phyloP scores from a whole-genome alignment of 83 land plant genomes.

The Picea engelmannii region DNA sequence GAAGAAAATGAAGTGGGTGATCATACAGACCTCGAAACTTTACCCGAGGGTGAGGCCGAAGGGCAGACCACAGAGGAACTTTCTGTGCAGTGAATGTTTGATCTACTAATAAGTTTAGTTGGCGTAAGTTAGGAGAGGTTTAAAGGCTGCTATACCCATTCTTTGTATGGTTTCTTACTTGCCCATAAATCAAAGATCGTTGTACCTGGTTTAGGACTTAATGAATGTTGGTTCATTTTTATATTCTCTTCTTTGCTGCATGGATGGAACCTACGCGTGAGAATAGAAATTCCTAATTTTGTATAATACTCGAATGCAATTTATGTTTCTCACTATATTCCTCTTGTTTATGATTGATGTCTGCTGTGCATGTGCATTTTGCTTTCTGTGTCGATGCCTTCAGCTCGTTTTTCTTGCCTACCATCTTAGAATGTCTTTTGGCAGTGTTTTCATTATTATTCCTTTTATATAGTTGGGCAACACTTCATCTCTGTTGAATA shows the following conservation, averaged over 20 bases:
- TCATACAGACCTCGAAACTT: slow-evolving; percentile 38
- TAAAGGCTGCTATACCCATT: not conserved
- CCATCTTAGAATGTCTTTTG: not conserved
- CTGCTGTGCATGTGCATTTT: not conserved
- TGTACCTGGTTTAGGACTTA: slow-evolving; percentile 7
- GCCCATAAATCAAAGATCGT: not conserved
- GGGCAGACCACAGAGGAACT: slow-evolving; percentile 25
- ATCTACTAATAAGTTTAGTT: not conserved
- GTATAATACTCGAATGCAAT: not conserved
- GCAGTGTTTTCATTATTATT: not conserved
- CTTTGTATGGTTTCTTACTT: not conserved
- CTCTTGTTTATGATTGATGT: slow-evolving; percentile 2
- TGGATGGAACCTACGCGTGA: not conserved
- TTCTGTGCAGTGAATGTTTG: not conserved
- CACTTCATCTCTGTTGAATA: not conserved
- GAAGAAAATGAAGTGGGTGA: slow-evolving; percentile 31
- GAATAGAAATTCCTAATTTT: not conserved
- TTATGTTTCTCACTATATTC: not conserved
- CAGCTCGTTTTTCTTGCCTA: not conserved
- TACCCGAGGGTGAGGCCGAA: slow-evolving; percentile 25
- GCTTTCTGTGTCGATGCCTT: not conserved
- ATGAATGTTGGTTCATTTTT: not conserved
- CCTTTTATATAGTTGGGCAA: not conserved
- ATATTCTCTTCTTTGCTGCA: not conserved
- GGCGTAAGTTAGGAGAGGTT: no score